phyloP scores from a whole-genome alignment of 345 rosid genomes.

The Eucalyptus cloeziana region DNA sequence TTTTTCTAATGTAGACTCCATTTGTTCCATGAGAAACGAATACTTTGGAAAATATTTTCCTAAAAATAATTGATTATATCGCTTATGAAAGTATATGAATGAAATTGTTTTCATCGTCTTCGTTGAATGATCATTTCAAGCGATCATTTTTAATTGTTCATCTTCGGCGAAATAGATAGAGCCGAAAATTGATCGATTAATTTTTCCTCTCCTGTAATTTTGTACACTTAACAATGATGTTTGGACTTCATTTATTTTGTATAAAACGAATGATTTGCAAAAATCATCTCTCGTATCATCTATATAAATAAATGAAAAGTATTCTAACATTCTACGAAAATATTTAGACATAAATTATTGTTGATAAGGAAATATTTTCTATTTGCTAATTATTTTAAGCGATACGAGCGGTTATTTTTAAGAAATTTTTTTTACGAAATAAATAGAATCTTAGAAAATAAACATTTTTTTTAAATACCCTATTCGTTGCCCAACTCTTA shows the following conservation, averaged over 20 bases:
- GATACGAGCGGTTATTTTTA: accelerated
- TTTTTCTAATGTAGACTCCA: too few relatives aligned
- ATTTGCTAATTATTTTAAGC: neutral
- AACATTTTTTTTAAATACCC: neutral
- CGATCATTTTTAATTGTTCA: accelerated
- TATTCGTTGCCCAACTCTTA: neutral
- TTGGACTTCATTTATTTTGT: too few relatives aligned
- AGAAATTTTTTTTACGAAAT: neutral
- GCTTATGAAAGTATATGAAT: too few relatives aligned
- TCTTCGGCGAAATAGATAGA: accelerated
- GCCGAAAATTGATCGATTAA: accelerated
- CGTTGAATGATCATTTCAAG: accelerated
- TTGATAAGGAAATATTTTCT: accelerated
- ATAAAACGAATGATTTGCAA: too few relatives aligned
- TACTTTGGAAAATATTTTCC: accelerated
- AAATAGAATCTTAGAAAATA: neutral
- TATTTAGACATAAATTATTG: too few relatives aligned
- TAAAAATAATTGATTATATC: too few relatives aligned
- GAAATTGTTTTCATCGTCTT: accelerated
- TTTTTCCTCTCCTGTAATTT: too few relatives aligned
- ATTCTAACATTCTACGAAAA: accelerated
- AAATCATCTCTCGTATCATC: too few relatives aligned
- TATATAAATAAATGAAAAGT: too few relatives aligned
- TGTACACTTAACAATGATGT: too few relatives aligned
- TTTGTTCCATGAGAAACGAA: accelerated